Conservation (phyloP, 768 basidiomycete species). For the Pisolithus orientalis region DNA sequence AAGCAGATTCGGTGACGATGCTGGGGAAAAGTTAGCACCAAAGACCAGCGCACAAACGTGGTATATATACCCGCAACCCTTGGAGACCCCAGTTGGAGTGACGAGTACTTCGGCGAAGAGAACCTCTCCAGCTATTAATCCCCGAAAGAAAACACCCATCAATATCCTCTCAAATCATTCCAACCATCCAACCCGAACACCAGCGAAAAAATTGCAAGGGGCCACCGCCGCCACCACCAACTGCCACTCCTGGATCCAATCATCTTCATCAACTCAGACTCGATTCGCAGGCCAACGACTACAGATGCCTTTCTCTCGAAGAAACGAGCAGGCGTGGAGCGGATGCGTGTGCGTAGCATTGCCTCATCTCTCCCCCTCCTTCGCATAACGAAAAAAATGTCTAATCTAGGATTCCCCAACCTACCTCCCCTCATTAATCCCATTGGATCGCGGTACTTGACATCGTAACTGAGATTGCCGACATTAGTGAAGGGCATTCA, state of each 20-base stretch:
- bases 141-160: slow-evolving; percentile 89
- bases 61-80: slow-evolving; percentile 91
- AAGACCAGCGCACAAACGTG: background rate
- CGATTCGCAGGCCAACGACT: slow-evolving; percentile 18
- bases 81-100: slow-evolving; percentile 93
- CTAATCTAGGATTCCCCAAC: slow-evolving; percentile 71
- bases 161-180: slow-evolving; percentile 73
- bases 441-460: slow-evolving; percentile 98
- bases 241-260: slow-evolving; percentile 21
- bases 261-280: slow-evolving; percentile 32
- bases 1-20: slow-evolving; percentile 93
- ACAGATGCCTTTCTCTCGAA: slow-evolving; percentile 24
- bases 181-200: slow-evolving; percentile 41
- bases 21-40: slow-evolving; percentile 35
- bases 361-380: slow-evolving; percentile 20
- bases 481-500: slow-evolving; percentile 88
- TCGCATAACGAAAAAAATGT: slow-evolving; percentile 42
- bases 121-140: slow-evolving; percentile 97
- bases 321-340: slow-evolving; percentile 31
- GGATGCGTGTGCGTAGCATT: slow-evolving; percentile 24
- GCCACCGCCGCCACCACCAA: slow-evolving; percentile 22
- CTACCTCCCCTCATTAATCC: slow-evolving; percentile 99
- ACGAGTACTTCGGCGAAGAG: slow-evolving; percentile 99
- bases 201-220: slow-evolving; percentile 31
- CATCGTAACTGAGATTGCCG: slow-evolving; percentile 97